Evolutionary conservation across 169 alveolate species (phyloP).

Genomic region (Babesia bigemina): DNA sequence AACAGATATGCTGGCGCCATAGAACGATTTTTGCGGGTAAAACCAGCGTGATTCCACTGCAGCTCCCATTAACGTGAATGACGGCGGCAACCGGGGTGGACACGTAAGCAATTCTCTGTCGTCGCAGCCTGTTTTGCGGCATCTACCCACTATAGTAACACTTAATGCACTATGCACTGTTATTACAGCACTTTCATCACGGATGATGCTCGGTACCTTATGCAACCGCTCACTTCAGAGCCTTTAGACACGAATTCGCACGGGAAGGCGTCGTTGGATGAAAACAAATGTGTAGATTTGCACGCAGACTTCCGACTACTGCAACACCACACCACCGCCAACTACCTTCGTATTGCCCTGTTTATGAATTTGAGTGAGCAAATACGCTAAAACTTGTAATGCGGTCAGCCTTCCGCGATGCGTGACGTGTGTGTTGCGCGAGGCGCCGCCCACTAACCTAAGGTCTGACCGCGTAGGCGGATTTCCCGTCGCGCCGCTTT

Average conservation of each 20-base stretch:
- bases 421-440: no score
- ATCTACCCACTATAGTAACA: no score
- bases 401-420: neutral
- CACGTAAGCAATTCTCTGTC: neutral
- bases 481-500: no score
- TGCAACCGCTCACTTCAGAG: constrained; percentile 86
- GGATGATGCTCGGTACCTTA: no score
- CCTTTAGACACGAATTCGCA: constrained; percentile 93
- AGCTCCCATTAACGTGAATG: constrained; percentile 95
- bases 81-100: constrained; percentile 83
- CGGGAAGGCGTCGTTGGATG: constrained; percentile 82
- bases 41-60: constrained; percentile 93
- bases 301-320: neutral
- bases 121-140: neutral
- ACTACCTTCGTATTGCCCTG: neutral
- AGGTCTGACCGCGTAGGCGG: no score
- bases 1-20: constrained; percentile 90
- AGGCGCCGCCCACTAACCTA: no score
- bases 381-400: constrained; percentile 5
- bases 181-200: no score
- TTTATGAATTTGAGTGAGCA: constrained; percentile 74
- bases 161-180: no score
- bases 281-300: neutral
- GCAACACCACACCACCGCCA: neutral
- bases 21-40: constrained; percentile 90